Base-by-base conservation (phyloP, 2,329 filamentous ascomycete genomes). In the Dichotomopilus funicola region DNA sequence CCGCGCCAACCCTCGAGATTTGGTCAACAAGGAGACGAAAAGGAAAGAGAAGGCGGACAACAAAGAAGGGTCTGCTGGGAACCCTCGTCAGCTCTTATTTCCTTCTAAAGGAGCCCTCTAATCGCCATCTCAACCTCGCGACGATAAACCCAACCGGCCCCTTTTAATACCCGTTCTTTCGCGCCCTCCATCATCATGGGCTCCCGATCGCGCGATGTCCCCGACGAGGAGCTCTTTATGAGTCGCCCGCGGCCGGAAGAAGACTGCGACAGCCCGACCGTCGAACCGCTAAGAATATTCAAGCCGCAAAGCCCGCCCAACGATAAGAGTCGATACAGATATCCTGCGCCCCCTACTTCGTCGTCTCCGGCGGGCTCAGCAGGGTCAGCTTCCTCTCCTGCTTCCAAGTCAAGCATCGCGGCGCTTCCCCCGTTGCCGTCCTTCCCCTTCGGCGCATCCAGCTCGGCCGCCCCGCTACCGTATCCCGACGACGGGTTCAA, bases 161-260 rank as follows among this genome's bases (percentile, higher is more conserved):
- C 34, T 5, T 11, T 19, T 38, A 34, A 44, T 12, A 42, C 48
- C 12, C 40, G 27, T 43, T 8, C 8, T 10, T 9, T 41, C 41
- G 47, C 42, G 36, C 40, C 13, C 6, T 11, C 31, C 49, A 10
- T 13, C 52, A 64, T 45, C 53, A 70, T 71, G 66, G 80, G 79
- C 72, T 74, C 78, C 63, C 74, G 77, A 59, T 75, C 73, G 63
- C 83, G 86, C 67, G 86, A 86, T 65, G 77, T 86, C 63, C 82
- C 86, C 33, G 87, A 90, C 35, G 86, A 91, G 72, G 89, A 92
- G 78, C 86, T 95, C 75, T 92, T 95, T 74, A 80, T 95, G 72
- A 81, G 72, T 68, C 78, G 76, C 50, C 79, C 78, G 54, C 74
- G 74, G 7, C 59, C 66, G 7, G 70, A 73, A 9, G 76, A 79